Percentiles rank a stretch among this genome's conserved stretches.
Evolutionary conservation across 106 monocot genomes (phyloP).

Genomic region (Allium cepa): DNA sequence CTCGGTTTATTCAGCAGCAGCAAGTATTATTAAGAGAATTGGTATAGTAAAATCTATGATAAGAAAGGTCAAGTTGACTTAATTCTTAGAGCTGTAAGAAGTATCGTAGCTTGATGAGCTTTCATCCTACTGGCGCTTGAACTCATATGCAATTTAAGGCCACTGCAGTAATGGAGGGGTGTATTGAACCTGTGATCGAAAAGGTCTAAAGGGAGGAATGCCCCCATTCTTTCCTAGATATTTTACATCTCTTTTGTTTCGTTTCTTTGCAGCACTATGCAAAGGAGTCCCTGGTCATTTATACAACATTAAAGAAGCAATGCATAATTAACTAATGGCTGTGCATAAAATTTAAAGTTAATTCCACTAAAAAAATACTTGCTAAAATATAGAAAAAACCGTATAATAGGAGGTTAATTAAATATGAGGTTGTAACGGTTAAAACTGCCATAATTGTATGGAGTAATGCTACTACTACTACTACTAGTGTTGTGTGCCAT

Average conservation of each 20-base stretch:
- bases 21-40: too few species aligned
- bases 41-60: too few species aligned
- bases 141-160: conserved; percentile 90
- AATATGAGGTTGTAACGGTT: too few species aligned
- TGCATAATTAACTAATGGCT: too few species aligned
- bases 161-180: conserved; percentile 86
- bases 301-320: neutral
- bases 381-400: too few species aligned
- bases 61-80: neutral
- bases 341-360: too few species aligned
- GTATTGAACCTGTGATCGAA: conserved; percentile 82
- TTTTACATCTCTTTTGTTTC: conserved; percentile 57
- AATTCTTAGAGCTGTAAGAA: neutral
- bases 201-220: conserved; percentile 77
- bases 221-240: conserved; percentile 83
- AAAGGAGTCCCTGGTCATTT: conserved; percentile 71
- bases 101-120: conserved; percentile 28
- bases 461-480: too few species aligned
- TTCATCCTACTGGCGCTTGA: conserved; percentile 33
- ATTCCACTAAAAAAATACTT: too few species aligned
- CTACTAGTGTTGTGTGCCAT: too few species aligned
- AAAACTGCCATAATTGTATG: too few species aligned
- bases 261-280: conserved; percentile 79
- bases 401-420: too few species aligned
- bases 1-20: too few species aligned